phyloP scores from a whole-genome alignment of 2,329 filamentous ascomycete genomes.

The Aphanoascus verrucosus region DNA sequence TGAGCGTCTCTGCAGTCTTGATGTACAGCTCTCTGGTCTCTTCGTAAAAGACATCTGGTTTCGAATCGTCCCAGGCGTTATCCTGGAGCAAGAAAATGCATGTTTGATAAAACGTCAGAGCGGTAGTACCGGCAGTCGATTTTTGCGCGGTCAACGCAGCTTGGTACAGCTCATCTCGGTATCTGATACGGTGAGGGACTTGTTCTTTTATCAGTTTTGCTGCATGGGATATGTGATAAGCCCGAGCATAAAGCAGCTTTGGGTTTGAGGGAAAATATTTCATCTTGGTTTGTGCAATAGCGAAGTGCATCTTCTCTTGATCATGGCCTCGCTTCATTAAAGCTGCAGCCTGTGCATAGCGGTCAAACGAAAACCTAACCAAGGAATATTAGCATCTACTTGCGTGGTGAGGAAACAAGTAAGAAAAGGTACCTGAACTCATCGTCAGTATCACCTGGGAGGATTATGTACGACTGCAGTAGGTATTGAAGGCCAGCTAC shows the following conservation, averaged over 20 bases:
- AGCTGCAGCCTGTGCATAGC: slow-evolving; percentile 66
- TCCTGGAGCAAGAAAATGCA: slow-evolving; percentile 71
- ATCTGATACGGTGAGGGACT: slow-evolving; percentile 52
- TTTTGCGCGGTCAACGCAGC: slow-evolving; percentile 70
- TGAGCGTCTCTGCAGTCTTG: slow-evolving; percentile 69
- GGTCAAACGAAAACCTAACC: slow-evolving; percentile 68
- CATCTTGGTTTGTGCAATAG: slow-evolving; percentile 71
- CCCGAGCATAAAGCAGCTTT: slow-evolving; percentile 58
- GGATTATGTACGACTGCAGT: slow-evolving; percentile 67
- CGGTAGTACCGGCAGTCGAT: slow-evolving; percentile 70
- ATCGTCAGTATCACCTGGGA: slow-evolving; percentile 74
- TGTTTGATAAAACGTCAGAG: slow-evolving; percentile 67
- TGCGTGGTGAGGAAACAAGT: not conserved
- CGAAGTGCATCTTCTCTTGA: slow-evolving; percentile 74
- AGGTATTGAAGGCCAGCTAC: slow-evolving; percentile 70
- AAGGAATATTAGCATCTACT: slow-evolving; percentile 11
- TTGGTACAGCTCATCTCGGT: slow-evolving; percentile 64
- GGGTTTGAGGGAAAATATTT: slow-evolving; percentile 55
- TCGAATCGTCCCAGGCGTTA: slow-evolving; percentile 61
- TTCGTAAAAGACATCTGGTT: slow-evolving; percentile 66
- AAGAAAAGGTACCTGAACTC: slow-evolving; percentile 47
- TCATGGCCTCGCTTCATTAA: slow-evolving; percentile 58
- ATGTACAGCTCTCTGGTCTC: slow-evolving; percentile 75
- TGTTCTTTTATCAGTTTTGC: slow-evolving; percentile 61
- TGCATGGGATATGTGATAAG: slow-evolving; percentile 70